Base-by-base conservation (phyloP, 305 asterid species). In the Fraxinus dipetala region DNA sequence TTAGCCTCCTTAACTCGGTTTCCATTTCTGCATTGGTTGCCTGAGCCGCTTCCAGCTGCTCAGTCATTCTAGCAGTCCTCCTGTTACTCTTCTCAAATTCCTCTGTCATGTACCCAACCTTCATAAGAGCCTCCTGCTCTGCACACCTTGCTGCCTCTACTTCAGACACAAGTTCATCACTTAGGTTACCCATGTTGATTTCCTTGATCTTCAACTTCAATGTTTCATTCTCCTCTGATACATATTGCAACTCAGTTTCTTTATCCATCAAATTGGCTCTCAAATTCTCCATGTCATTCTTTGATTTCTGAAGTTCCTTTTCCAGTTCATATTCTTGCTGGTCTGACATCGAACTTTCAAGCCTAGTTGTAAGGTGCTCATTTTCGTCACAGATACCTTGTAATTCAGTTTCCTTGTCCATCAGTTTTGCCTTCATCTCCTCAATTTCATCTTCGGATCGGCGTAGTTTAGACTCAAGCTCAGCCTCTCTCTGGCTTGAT, bases 341-440 rank as follows among this genome's bases (percentile, higher is more conserved):
- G 9, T 89, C 93, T 0, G 87, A 86, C 1, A 34, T 65, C 0
- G 86, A 56, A 22, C 72, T 85, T 80, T 84, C 93, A 0, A 92
- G 89, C 80, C 87, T 87, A 43, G n/a, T 61, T 80, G 86, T 79
- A 8, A 93, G 89, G 16, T 76, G 79, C 31, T 89, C 93, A 11
- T 93, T 93, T 86, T 91, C 94, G 67, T 91, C 93, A 2, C 87
- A 86, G 2, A 91, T 85, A 36, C 92, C 79, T 36, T 89, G 94
- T 43, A 93, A 69, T 77, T 91, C 94, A 0, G 88, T 89, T 75
- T 93, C 97, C 79, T 90, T 93, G 22, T 93, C 94, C 93, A 89
- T 88, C 51, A 93, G 82, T 22, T 87, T 91, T 0, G 91, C 90
- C 86, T 85, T 91, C 79, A 92, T 30, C 63, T 90, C 93, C 86